phyloP scores from a whole-genome alignment of 805 yeast genomes.

The Vanderwaltozyma polyspora region DNA sequence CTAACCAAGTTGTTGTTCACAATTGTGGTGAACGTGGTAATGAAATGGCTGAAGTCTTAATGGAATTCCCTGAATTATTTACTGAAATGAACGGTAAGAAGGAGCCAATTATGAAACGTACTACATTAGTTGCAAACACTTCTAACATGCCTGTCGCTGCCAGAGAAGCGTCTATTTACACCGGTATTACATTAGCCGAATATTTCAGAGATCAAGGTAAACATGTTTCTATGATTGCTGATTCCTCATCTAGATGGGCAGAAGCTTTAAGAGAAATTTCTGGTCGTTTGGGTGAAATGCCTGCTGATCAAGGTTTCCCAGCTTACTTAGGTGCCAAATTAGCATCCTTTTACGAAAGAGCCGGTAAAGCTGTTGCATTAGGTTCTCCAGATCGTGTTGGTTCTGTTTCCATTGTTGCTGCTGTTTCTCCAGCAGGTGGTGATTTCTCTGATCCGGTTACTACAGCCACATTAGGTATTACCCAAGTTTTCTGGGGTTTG shows the following conservation, averaged over 20 bases:
- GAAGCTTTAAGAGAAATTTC: constrained; percentile 99
- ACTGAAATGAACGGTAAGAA: constrained; percentile 86
- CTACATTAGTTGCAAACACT: constrained; percentile 95
- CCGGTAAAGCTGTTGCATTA: constrained; percentile 89
- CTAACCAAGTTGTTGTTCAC: constrained; percentile 29
- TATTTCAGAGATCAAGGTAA: constrained; percentile 99
- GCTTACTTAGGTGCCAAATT: constrained; percentile 98
- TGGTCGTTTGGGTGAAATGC: constrained; percentile 99
- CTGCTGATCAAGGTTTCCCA: constrained; percentile 99
- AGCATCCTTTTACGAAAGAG: constrained; percentile 98
- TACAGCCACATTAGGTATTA: constrained; percentile 94
- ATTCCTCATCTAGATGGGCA: constrained; percentile 99
- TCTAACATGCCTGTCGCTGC: constrained; percentile 99
- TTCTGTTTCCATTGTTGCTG: constrained; percentile 98
- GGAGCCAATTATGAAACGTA: constrained; percentile 99
- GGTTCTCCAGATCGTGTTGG: constrained; percentile 97
- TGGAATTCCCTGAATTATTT: constrained; percentile 97
- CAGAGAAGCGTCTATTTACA: constrained; percentile 97
- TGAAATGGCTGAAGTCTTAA: constrained; percentile 98
- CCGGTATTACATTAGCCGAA: constrained; percentile 97
- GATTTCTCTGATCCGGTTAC: constrained; percentile 99
- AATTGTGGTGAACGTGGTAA: constrained; percentile 91
- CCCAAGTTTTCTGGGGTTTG: constrained; percentile 99
- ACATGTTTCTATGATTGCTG: constrained; percentile 98
- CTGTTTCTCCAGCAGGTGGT: constrained; percentile 99